These are phyloP conservation scores for Nannochloris sp. DNA, from an alignment of 139 green algal genomes.

Conservation along the genomic window DNA sequence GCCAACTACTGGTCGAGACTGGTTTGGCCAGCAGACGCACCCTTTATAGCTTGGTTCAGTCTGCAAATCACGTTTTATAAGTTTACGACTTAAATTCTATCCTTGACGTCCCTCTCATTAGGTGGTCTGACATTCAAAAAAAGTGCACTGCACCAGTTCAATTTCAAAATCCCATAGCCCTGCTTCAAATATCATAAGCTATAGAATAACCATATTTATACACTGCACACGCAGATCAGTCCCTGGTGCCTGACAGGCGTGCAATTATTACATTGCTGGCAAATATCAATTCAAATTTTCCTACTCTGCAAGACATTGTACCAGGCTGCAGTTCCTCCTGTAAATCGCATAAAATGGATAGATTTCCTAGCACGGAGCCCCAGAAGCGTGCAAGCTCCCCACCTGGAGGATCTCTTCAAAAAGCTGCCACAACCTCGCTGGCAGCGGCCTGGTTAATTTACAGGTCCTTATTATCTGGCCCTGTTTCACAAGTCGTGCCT, in stretches of 20 bases:
- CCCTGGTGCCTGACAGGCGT: not conserved
- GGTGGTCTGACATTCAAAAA: too few species aligned
- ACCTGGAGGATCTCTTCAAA: not conserved
- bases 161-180: too few species aligned
- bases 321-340: not conserved
- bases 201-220: not conserved
- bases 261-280: not conserved
- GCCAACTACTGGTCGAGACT: too few species aligned
- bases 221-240: not conserved
- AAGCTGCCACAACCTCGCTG: not conserved
- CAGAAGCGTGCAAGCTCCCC: not conserved
- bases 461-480: not conserved
- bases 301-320: not conserved
- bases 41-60: too few species aligned
- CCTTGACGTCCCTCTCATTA: too few species aligned
- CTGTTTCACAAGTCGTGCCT: constrained; percentile 11
- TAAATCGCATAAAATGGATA: not conserved
- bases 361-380: too few species aligned
- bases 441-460: not conserved
- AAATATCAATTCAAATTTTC: not conserved
- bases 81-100: too few species aligned
- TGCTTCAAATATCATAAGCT: too few species aligned
- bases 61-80: too few species aligned
- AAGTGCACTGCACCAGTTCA: too few species aligned
- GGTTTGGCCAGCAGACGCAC: too few species aligned